Evolutionary conservation across 768 basidiomycete genomes (phyloP).

Genomic region (Pisolithus tinctorius): DNA sequence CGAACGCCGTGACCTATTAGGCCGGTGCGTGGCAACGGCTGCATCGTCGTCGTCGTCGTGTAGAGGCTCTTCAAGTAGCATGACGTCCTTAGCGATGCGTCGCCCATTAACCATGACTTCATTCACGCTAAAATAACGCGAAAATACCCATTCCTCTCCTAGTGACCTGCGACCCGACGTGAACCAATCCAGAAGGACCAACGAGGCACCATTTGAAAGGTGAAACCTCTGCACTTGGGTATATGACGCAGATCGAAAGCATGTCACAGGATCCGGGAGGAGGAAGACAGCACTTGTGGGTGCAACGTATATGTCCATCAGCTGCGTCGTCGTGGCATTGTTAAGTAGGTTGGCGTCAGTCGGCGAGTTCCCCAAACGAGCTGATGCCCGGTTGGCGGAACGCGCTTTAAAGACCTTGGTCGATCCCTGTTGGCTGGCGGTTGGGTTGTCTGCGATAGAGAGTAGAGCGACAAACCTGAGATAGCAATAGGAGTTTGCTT

Average conservation of each 20-base stretch:
- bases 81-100: constrained; percentile 69
- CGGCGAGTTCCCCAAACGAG: constrained; percentile 17
- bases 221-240: constrained; percentile 77
- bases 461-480: constrained; percentile 55
- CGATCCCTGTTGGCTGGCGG: constrained; percentile 51
- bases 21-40: constrained; percentile 6
- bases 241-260: constrained; percentile 81
- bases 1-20: constrained; percentile 33
- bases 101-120: constrained; percentile 65
- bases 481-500: constrained; percentile 64
- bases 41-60: constrained; percentile 4
- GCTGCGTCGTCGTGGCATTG: constrained; percentile 48
- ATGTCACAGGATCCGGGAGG: constrained; percentile 90
- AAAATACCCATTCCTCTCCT: constrained; percentile 88
- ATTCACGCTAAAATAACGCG: constrained; percentile 78
- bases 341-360: constrained; percentile 2
- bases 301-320: constrained; percentile 51
- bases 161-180: constrained; percentile 80
- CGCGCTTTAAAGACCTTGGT: constrained; percentile 93
- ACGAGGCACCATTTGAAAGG: constrained; percentile 52
- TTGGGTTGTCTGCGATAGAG: neutral
- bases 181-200: constrained; percentile 83
- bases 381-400: constrained; percentile 49
- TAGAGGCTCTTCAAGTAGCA: constrained; percentile 58
- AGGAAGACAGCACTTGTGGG: constrained; percentile 59